Evolutionary conservation across 2,329 filamentous ascomycete genomes (phyloP).

Genomic region (Clonostachys chloroleuca): DNA sequence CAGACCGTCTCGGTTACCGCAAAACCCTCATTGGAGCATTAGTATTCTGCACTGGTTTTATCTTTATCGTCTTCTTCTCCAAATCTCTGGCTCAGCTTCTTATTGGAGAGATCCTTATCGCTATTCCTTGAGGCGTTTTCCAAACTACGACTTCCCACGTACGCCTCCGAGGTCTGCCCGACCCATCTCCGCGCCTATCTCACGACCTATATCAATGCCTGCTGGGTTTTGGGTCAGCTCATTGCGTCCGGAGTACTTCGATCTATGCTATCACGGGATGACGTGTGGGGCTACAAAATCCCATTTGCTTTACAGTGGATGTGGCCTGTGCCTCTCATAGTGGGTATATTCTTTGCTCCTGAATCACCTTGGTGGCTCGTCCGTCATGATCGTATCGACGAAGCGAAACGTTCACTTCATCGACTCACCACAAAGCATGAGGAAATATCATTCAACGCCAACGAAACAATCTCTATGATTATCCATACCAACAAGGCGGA

Average conservation of each 20-base stretch:
- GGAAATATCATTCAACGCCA: constrained; percentile 24
- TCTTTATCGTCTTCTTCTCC: constrained; percentile 45
- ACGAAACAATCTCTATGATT: constrained; percentile 46
- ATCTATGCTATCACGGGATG: constrained; percentile 21
- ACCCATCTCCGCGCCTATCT: constrained; percentile 42
- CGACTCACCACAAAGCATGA: constrained; percentile 32
- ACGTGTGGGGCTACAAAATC: constrained; percentile 34
- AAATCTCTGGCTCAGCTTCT: constrained; percentile 32
- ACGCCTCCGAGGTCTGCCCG: constrained; percentile 41
- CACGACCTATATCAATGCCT: constrained; percentile 28
- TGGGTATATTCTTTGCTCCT: constrained; percentile 28
- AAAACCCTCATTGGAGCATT: constrained; percentile 40
- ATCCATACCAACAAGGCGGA: constrained; percentile 45
- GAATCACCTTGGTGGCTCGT: constrained; percentile 39
- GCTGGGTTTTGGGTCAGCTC: constrained; percentile 28
- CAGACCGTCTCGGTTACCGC: constrained; percentile 40
- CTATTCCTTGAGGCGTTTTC: constrained; percentile 41
- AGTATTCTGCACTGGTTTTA: constrained; percentile 29
- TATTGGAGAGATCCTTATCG: constrained; percentile 38
- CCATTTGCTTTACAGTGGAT: constrained; percentile 38
- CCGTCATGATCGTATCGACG: constrained; percentile 24
- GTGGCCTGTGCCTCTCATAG: constrained; percentile 31
- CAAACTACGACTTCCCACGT: constrained; percentile 41
- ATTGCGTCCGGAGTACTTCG: constrained; percentile 29
- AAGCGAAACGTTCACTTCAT: constrained; percentile 27